A percentile compares a stretch with the other conserved stretches of the same genome.
phyloP scores from a whole-genome alignment of 129 eudicot genomes.

The Artemisia tridentata region DNA sequence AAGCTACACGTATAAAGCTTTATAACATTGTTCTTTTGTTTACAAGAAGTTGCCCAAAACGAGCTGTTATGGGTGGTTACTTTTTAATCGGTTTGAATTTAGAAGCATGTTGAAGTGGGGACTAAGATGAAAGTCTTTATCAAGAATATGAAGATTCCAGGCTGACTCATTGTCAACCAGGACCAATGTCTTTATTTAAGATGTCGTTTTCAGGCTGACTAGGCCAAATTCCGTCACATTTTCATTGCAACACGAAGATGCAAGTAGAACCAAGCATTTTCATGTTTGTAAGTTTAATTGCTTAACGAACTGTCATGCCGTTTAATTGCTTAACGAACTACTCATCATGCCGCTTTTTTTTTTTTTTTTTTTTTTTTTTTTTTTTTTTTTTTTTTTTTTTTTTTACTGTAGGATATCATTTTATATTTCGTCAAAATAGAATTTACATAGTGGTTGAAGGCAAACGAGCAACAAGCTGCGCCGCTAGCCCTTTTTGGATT shows the following conservation, averaged over 20 bases:
- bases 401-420: too few relatives aligned
- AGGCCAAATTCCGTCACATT: slow-evolving; percentile 16
- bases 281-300: background rate
- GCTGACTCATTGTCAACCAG: slow-evolving; percentile 26
- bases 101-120: slow-evolving; percentile 17
- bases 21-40: slow-evolving; percentile 1
- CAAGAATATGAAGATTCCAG: slow-evolving; percentile 28
- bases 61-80: background rate
- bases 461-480: too few relatives aligned
- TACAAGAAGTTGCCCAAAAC: slow-evolving; percentile 13
- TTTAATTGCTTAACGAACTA: too few relatives aligned
- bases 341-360: too few relatives aligned
- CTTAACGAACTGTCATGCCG: background rate
- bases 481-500: too few relatives aligned
- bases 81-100: background rate
- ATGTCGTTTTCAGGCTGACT: slow-evolving; percentile 21
- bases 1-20: background rate
- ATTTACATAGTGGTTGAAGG: too few relatives aligned
- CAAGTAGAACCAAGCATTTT: background rate
- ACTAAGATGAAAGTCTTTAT: slow-evolving; percentile 13
- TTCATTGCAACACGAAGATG: slow-evolving; percentile 12
- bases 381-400: too few relatives aligned
- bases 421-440: too few relatives aligned
- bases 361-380: too few relatives aligned
- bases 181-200: slow-evolving; percentile 30